Evolutionary conservation across 2,329 filamentous ascomycete species (phyloP), one percentile per base, ranked within the genome.

Genomic region (Nannizzia gypsea): DNA sequence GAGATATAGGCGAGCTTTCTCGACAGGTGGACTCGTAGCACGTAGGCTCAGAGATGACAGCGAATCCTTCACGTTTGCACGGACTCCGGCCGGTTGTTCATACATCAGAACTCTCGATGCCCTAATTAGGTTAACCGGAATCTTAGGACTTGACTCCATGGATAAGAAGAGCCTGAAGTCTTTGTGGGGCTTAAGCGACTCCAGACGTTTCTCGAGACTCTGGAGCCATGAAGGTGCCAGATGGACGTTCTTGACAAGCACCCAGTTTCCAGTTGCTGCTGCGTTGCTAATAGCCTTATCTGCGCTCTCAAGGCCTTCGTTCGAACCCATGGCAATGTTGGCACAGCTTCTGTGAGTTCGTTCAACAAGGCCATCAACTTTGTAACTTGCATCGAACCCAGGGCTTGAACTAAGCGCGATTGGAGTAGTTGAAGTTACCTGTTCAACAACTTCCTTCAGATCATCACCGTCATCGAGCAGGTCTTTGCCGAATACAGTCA

Each of bases 321-420:
- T 95, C 52, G 93, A 97, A 69, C 93, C 93, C 93, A 99, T 99
- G 67, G 95, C 95, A 70, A 99, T 96, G 73, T 96, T 96, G 61
- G 90, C 91, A 76, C 93, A 99, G 59, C 83, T 85, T 57, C 89
- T 86, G 61, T 84, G 83, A 72, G 84, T 86, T 65, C 89, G 83
- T 73, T 96, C 89, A 31, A 97, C 95, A 59, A 99, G 80, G 63
- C 86, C 90, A 73, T 99, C 93, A 62, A 99, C 93, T 79, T 99
- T 99, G 84, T 97, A 99, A 71, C 90, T 96, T 59, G 95, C 95
- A 74, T 99, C 93, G 72, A 99, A 99, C 40, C 93, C 93, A 62
- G 92, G 90, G 68, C 88, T 96, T 4, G 93, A 99, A 68, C 92
- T 92, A 38, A 99, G 82, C 2, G 93, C 88, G 66, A 99, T 88